A percentile compares a stretch with the other conserved stretches of the same genome.
These are phyloP conservation scores for Fraxinus pennsylvanica DNA, from an alignment of 257 asterid species.

Conservation along the genomic window DNA sequence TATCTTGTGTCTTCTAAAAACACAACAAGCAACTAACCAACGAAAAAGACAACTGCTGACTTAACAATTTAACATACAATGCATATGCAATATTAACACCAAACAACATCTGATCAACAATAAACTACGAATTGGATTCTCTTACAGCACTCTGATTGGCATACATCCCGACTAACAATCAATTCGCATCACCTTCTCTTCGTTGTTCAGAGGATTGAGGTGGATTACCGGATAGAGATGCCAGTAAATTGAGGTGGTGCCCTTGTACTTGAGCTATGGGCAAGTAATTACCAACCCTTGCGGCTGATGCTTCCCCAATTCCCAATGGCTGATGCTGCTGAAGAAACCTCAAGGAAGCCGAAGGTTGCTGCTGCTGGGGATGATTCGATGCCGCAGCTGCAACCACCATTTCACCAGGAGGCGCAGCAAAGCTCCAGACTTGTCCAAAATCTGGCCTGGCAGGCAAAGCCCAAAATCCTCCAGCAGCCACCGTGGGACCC, in stretches of 20 bases:
- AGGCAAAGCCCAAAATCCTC: constrained; percentile 94
- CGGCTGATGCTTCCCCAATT: constrained; percentile 93
- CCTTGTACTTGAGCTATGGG: constrained; percentile 93
- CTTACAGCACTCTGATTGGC: background rate
- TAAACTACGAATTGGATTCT: constrained; percentile 6
- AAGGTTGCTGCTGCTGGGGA: constrained; percentile 42
- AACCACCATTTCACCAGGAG: constrained; percentile 63
- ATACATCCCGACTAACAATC: constrained; percentile 28
- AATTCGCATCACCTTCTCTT: constrained; percentile 70
- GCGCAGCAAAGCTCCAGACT: constrained; percentile 91
- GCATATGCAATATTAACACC: constrained; percentile 44
- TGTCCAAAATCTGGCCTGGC: constrained; percentile 82
- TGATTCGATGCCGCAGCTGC: constrained; percentile 32
- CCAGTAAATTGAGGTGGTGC: constrained; percentile 86
- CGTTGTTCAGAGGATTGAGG: constrained; percentile 60
- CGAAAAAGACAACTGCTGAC: constrained; percentile 36
- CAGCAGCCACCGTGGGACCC: constrained; percentile 51
- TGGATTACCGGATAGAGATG: constrained; percentile 76
- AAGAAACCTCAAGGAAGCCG: constrained; percentile 67
- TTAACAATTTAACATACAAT: constrained; percentile 34
- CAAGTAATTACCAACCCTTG: constrained; percentile 89
- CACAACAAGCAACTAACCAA: constrained; percentile 37
- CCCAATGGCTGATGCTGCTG: constrained; percentile 67
- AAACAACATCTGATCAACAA: constrained; percentile 26
- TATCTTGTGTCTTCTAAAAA: constrained; percentile 40